Conservation (phyloP, 768 basidiomycete genomes). For the Hypholoma sublateritium region DNA sequence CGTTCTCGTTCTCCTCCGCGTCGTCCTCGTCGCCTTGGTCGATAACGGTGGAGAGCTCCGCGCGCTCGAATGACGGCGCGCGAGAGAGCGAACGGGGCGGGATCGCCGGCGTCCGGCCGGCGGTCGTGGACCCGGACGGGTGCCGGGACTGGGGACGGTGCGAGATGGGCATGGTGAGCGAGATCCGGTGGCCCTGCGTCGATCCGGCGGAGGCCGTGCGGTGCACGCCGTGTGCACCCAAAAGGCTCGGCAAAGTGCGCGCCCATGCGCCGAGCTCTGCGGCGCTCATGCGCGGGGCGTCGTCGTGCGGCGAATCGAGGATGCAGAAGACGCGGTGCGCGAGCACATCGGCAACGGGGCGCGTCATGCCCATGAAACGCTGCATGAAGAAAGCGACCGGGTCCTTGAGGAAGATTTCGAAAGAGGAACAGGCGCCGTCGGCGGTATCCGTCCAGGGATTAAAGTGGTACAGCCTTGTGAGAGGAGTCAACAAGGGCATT, state of each 20-base stretch:
- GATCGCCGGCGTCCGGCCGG: constrained; percentile 51
- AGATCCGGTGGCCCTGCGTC: constrained; percentile 63
- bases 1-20: constrained; percentile 40
- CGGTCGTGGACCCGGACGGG: constrained; percentile 45
- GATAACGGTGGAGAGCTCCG: constrained; percentile 52
- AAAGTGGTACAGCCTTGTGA: constrained; percentile 85
- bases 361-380: constrained; percentile 89
- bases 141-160: constrained; percentile 73
- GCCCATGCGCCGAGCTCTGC: constrained; percentile 86
- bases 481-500: neutral
- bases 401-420: constrained; percentile 74
- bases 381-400: constrained; percentile 86
- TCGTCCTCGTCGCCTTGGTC: constrained; percentile 55
- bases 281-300: constrained; percentile 70
- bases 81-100: constrained; percentile 60
- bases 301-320: constrained; percentile 63
- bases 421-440: constrained; percentile 77
- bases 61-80: constrained; percentile 54
- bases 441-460: constrained; percentile 98
- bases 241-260: constrained; percentile 72
- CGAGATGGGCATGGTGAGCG: constrained; percentile 61
- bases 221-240: constrained; percentile 56
- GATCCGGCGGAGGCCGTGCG: constrained; percentile 63
- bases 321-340: constrained; percentile 83
- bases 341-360: constrained; percentile 83